phyloP scores from a whole-genome alignment of 305 asterid genomes.

The Solanum hybrid region DNA sequence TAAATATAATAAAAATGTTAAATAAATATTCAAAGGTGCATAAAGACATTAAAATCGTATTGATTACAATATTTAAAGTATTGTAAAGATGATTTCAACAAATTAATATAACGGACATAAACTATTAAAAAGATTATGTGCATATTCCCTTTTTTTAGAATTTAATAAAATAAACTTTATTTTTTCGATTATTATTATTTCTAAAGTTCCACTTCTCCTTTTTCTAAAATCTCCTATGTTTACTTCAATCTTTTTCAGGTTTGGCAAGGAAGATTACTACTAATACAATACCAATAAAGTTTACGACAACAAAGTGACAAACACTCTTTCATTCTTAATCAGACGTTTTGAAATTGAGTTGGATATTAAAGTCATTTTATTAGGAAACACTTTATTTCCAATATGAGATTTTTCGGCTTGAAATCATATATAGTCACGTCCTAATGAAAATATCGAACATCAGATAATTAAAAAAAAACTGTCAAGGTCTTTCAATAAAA shows the following conservation, averaged over 20 bases:
- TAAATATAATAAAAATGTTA: not conserved
- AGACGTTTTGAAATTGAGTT: not conserved
- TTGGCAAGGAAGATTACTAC: not conserved
- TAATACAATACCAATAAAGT: not conserved
- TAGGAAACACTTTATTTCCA: not conserved
- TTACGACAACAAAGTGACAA: not conserved
- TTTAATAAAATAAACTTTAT: not conserved
- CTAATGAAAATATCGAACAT: too few relatives aligned
- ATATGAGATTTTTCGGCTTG: too few relatives aligned
- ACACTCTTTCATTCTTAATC: not conserved
- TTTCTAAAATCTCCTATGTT: not conserved
- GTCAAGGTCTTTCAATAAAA: not conserved
- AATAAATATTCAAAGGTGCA: not conserved
- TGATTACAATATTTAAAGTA: not conserved
- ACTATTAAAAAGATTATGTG: not conserved
- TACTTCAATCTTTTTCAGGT: not conserved
- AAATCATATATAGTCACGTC: too few relatives aligned
- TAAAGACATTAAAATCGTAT: not conserved
- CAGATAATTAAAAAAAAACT: not conserved
- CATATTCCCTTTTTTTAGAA: not conserved
- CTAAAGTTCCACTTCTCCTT: not conserved
- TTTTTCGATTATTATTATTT: not conserved
- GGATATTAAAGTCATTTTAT: not conserved
- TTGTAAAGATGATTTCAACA: not conserved
- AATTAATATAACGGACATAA: not conserved